Evolutionary conservation across 2,329 filamentous ascomycete species (phyloP), one percentile per base, ranked within the genome.

Genomic region (Fusarium sp.): DNA sequence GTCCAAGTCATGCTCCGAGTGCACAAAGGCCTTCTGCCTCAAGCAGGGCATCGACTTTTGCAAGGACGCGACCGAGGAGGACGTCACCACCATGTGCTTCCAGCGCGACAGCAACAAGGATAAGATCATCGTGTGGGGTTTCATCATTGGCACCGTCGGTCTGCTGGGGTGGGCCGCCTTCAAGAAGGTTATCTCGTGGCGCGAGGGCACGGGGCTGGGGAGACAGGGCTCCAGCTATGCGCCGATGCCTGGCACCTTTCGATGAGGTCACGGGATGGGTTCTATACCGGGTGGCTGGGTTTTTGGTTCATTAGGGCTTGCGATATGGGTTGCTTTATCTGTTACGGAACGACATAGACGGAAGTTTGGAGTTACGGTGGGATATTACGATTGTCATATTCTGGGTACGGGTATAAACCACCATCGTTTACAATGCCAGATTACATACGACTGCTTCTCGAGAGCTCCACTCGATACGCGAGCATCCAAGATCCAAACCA

Each of bases 41-140:
- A 80, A 81, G 47, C 85, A 89, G 66, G 84, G 84, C 70, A 86
- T 91, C 27, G 87, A 87, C 61, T 90, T 91, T 75, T 91, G 89
- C 82, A 87, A 88, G 73, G 84, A 86, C 69, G 88, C 88, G 56
- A 85, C 86, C 69, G 88, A 91, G 71, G 87, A 86, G 75, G 88
- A 91, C 74, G 87, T 91, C 18, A 80, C 87, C 43, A 89, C 89
- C 30, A 83, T 85, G 75, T 91, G 89, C 77, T 91, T 91, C 80
- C 88, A 91, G 83, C 86, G 89, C 68, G 89, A 91, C 78, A 89
- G 87, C 77, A 86, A 86, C 78, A 91, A 91, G 80, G 89, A 91
- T 79, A 86, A 87, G 79, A 84, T 91, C 71, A 90, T 91, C 37
- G 89, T 91, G 5, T 89, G 89, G 85, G 86, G 82, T 1, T 91